These are phyloP conservation scores for Hylodesmum podocarpum DNA, from an alignment of 306 rosid genomes.

Conservation along the genomic window DNA sequence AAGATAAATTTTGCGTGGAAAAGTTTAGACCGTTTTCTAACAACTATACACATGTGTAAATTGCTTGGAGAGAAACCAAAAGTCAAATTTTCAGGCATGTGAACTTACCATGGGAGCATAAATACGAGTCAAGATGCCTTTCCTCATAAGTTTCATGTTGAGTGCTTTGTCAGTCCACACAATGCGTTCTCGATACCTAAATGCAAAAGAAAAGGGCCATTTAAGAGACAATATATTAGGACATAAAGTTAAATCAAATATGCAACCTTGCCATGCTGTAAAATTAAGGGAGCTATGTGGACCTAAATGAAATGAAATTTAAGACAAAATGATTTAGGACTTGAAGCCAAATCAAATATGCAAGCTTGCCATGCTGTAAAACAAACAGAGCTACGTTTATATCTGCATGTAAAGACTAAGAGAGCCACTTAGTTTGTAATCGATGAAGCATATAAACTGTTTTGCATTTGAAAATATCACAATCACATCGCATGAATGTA, in stretches of 20 bases:
- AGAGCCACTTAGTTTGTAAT: not conserved
- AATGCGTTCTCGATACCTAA: conserved; percentile 85
- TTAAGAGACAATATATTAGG: not conserved
- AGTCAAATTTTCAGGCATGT: conserved; percentile 5
- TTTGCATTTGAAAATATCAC: not conserved
- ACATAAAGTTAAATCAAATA: conserved; percentile 11
- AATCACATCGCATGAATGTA: not conserved
- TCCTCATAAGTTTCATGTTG: conserved; percentile 70
- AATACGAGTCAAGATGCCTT: conserved; percentile 85
- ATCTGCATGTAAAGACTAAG: not conserved
- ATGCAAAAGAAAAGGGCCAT: conserved; percentile 24
- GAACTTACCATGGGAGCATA: conserved; percentile 78
- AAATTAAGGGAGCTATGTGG: conserved; percentile 8
- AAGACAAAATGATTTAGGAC: not conserved
- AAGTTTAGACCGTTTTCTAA: conserved; percentile 5
- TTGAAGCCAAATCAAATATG: conserved; percentile 8
- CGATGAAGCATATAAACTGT: not conserved
- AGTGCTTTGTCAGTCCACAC: conserved; percentile 79
- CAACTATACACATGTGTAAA: not conserved
- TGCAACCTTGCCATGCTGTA: not conserved
- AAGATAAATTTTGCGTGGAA: conserved; percentile 6
- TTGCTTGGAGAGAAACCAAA: conserved; percentile 20
- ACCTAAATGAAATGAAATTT: too few relatives aligned
- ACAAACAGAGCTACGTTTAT: not conserved
- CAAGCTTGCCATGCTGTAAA: not conserved